Percentiles rank a stretch among this genome's conserved stretches.
Conservation (phyloP, 1,284 basidiomycete genomes). For the Singerocomus rubriflavus region DNA sequence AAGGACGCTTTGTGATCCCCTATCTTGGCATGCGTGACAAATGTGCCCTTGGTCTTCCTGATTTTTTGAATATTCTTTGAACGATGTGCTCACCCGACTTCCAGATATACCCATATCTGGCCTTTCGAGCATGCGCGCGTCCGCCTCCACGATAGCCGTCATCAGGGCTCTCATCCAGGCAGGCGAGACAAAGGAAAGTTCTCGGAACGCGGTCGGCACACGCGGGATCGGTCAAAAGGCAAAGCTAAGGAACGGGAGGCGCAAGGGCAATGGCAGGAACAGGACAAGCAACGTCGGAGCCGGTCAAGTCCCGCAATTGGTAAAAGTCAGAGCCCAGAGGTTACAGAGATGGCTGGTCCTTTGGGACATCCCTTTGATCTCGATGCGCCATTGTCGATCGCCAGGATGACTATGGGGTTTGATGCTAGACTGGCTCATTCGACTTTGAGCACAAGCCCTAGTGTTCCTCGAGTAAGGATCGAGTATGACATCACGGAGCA, state of each 20-base stretch:
- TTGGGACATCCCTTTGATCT: constrained; percentile 12
- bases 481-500: constrained; percentile 28
- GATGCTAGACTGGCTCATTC: not conserved
- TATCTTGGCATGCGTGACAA: not conserved
- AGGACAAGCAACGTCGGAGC: constrained; percentile 19
- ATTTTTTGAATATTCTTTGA: not conserved
- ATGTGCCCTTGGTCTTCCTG: not conserved
- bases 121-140: constrained; percentile 93
- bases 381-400: constrained; percentile 3
- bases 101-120: constrained; percentile 93
- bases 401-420: not conserved
- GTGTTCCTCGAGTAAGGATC: constrained; percentile 24
- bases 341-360: not conserved
- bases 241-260: constrained; percentile 10
- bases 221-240: constrained; percentile 8
- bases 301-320: constrained; percentile 23
- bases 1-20: not conserved
- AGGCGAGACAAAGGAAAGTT: constrained; percentile 22
- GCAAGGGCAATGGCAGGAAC: not conserved
- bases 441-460: not conserved
- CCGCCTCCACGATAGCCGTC: constrained; percentile 49
- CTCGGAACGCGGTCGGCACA: constrained; percentile 18
- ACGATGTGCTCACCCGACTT: constrained; percentile 4
- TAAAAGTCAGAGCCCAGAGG: constrained; percentile 1
- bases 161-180: constrained; percentile 30